Evolutionary conservation across 306 rosid species (phyloP), one percentile per base, ranked within the genome.

Genomic region (Dalbergia cultrata): DNA sequence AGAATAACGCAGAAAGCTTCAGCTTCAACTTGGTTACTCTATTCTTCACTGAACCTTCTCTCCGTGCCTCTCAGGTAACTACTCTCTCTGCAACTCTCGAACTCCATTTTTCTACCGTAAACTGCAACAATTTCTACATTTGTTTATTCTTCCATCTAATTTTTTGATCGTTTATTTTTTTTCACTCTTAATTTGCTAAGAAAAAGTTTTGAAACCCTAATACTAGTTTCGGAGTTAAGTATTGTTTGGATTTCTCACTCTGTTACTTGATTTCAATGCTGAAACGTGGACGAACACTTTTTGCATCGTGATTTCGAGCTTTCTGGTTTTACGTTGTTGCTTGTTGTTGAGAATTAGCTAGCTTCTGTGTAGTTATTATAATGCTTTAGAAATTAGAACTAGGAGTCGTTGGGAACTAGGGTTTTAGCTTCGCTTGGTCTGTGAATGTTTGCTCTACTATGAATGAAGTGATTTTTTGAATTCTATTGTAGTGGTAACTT

Each of bases 191-290:
- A 12, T 14, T 58, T 50, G 77, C 65, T 75, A 8, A 59, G 31
- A 26, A 16, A 9, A 1, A 13, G 3, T 8, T 35, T 43, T 34
- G 50, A 62, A 86, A 86, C 86, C 89, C 89, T 86, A 86, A 72
- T 67, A 70, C 35, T 45, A 10, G 9, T 35, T 16, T 13, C 4
- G 4, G 12, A 13, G 14, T 17, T 41, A 17, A 39, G 13, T 53
- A 77, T 73, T 5, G 10, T 17, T 59, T 45, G 47, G 19, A 52
- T 85, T 74, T 17, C 4, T 66, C 4, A 11, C 43, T 8, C 14
- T 18, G n/a, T 0, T 67, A 19, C 67, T 33, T 47, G 53, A 63
- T 56, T 79, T 70, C 13, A 18, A 11, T 64, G 67, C 44, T n/a
- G 22, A 37, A 39, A 11, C 41, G 53, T 26, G 14, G 44, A 33